Evolutionary conservation across 306 rosid species (phyloP).

Genomic region (Acmispon strigosus): DNA sequence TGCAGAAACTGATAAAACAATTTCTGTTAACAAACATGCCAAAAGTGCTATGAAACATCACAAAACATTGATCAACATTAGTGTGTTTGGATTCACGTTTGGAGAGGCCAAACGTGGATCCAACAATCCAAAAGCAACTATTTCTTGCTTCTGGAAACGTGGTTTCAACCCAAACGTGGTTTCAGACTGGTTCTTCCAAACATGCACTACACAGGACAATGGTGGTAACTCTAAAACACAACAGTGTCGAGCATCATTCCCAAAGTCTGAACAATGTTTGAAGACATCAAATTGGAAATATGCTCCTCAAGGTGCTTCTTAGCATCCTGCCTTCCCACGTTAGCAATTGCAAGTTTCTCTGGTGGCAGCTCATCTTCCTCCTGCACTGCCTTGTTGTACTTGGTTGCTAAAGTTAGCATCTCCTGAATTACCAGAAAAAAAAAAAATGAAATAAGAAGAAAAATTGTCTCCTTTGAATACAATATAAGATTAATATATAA

Average conservation of each 20-base stretch:
- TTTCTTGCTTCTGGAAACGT: no score
- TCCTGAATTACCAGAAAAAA: conserved; percentile 45
- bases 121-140: no score
- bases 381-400: conserved; percentile 92
- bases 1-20: not conserved
- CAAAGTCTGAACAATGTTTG: conserved; percentile 85
- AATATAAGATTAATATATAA: not conserved
- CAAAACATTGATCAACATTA: not conserved
- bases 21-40: not conserved
- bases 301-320: conserved; percentile 97
- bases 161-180: no score
- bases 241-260: conserved; percentile 95
- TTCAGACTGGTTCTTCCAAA: no score
- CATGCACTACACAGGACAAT: no score
- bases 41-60: not conserved
- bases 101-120: no score
- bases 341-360: conserved; percentile 74
- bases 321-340: conserved; percentile 60
- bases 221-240: conserved; percentile 47
- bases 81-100: no score
- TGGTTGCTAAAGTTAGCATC: conserved; percentile 67
- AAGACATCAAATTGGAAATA: conserved; percentile 87
- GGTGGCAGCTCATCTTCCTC: conserved; percentile 93
- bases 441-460: not conserved
- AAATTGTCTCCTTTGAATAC: not conserved